Evolutionary conservation across 2,329 filamentous ascomycete genomes (phyloP).

Genomic region (Hymenotorrendiella dingleyae): DNA sequence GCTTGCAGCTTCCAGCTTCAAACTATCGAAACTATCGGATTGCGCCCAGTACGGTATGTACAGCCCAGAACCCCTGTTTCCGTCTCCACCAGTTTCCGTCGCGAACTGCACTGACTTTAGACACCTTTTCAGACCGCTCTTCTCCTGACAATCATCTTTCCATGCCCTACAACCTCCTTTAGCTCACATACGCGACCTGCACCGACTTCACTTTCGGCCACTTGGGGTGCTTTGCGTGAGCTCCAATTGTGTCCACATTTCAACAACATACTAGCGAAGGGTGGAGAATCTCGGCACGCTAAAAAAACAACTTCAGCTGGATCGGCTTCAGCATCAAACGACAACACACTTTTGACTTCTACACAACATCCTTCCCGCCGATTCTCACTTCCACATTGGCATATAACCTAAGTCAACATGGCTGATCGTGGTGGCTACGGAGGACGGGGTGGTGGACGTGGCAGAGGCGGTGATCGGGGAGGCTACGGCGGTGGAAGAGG

Average conservation of each 20-base stretch:
- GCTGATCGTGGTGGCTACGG: slow-evolving; percentile 5
- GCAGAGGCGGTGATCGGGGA: slow-evolving; percentile 26
- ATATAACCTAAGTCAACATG: too few relatives aligned
- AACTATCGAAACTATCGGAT: background rate
- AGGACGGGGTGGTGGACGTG: slow-evolving; percentile 24
- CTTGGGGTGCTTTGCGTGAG: too few relatives aligned
- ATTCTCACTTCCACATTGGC: too few relatives aligned
- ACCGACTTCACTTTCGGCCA: background rate
- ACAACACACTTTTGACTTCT: background rate
- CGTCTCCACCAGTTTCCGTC: too few relatives aligned
- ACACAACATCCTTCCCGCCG: background rate
- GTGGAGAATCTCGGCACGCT: too few relatives aligned
- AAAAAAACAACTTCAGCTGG: too few relatives aligned
- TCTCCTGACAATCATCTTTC: too few relatives aligned
- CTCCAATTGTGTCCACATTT: too few relatives aligned
- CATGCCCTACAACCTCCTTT: background rate
- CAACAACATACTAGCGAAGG: too few relatives aligned
- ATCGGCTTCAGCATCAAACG: too few relatives aligned
- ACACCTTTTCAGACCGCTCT: background rate
- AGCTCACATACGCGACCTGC: background rate
- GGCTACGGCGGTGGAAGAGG: slow-evolving; percentile 23
- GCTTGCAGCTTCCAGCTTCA: background rate
- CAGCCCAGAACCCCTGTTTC: background rate
- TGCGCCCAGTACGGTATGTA: background rate
- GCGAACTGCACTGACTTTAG: background rate